These are phyloP conservation scores for Toxicodendron radicans DNA, from an alignment of 345 rosid genomes.

Conservation along the genomic window DNA sequence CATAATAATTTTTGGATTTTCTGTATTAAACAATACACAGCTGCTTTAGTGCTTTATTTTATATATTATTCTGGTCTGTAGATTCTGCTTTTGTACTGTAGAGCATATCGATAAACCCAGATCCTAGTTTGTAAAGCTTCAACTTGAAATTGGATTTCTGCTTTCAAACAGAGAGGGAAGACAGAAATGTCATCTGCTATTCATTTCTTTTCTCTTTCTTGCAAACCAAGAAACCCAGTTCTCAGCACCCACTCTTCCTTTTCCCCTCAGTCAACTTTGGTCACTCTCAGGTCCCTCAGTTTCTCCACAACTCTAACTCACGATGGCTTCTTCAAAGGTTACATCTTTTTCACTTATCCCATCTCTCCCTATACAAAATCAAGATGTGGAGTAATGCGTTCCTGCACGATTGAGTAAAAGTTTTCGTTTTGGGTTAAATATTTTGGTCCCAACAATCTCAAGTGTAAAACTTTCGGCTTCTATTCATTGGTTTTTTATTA, in stretches of 20 bases:
- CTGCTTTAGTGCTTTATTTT: neutral
- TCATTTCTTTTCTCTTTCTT: constrained; percentile 11
- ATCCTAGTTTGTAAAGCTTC: neutral
- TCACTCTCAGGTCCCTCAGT: constrained; percentile 10
- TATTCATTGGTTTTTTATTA: neutral
- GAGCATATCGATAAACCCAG: neutral
- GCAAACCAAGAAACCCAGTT: constrained; percentile 22
- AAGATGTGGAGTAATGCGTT: neutral
- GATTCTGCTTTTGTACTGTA: neutral
- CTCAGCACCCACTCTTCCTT: neutral
- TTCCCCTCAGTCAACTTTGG: neutral
- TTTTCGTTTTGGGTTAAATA: neutral
- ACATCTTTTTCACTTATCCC: neutral
- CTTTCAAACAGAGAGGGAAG: neutral
- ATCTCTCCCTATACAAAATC: neutral
- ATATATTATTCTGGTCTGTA: neutral
- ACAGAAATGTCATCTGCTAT: constrained; percentile 5
- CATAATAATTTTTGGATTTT: too few species aligned
- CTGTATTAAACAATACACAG: neutral
- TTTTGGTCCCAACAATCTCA: neutral
- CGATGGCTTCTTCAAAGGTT: constrained; percentile 26
- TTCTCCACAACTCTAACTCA: constrained; percentile 18
- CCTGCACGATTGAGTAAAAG: neutral
- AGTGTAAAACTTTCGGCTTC: neutral
- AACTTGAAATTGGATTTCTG: neutral